Base-by-base conservation (phyloP, 2,329 filamentous ascomycete genomes). In the Colletotrichum simmondsii region DNA sequence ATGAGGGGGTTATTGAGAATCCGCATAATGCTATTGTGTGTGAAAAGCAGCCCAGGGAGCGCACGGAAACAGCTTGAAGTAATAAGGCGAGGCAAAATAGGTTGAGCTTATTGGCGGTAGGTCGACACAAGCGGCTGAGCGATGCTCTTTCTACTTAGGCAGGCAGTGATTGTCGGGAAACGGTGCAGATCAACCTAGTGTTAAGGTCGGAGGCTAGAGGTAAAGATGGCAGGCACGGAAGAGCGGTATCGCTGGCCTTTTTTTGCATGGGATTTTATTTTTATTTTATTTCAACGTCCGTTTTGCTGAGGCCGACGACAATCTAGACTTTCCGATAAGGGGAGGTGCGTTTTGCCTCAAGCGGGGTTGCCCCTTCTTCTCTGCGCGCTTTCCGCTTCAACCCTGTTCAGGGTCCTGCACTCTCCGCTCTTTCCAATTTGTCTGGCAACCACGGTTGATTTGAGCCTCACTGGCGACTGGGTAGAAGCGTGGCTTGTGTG, bases 291-390 rank as follows among this genome's bases (percentile, higher is more conserved):
- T 68, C 42, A 62, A 35, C 57, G 22, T n/a, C 28, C 7, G 42
- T 49, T 49, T 35, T 11, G 26, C 42, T 62, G 59, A 73, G 66
- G 60, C 30, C 61, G 60, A 73, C 56, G 66, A 73, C 71, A 73
- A 73, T 71, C 71, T 73, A 73, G 71, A 65, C 71, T 65, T 73
- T 71, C 61, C 66, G 71, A 73, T 71, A 73, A 73, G 71, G 56
- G 61, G 66, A 71, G 49, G 66, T 65, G 66, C 54, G 66, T 70
- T 67, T 72, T 72, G 70, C 56, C 70, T 72, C 66, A 62, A 73
- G 71, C 71, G 71, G 71, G 71, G 71, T 71, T 70, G 66, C 49
- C 71, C 71, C 70, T 65, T 65, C 49, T 79, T 12, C 77, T 53
- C 22, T 54, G n/a, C 28, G 28, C 30, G 28, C 28, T 54, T 64